These are phyloP conservation scores for Aspergillus phoenicis DNA, from an alignment of 2,329 filamentous ascomycete species.

Conservation along the genomic window DNA sequence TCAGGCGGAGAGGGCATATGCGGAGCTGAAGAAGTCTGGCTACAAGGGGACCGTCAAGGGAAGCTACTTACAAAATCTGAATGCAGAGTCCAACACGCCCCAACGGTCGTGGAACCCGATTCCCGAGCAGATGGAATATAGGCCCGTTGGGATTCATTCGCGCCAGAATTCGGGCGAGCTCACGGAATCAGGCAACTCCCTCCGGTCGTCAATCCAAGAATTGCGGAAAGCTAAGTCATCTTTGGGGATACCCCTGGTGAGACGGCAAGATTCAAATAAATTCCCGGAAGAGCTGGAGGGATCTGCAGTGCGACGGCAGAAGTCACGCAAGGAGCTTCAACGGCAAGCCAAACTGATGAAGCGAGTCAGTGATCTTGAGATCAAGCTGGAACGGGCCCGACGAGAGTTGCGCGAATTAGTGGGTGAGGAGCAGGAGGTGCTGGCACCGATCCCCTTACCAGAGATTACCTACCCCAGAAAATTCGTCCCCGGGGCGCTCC, in stretches of 20 bases:
- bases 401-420: slow-evolving; percentile 56
- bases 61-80: slow-evolving; percentile 29
- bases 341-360: slow-evolving; percentile 61
- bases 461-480: slow-evolving; percentile 35
- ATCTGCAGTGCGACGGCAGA: slow-evolving; percentile 47
- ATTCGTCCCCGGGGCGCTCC: slow-evolving; percentile 48
- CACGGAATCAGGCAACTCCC: slow-evolving; percentile 29
- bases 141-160: slow-evolving; percentile 17
- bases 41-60: slow-evolving; percentile 48
- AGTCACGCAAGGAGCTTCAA: slow-evolving; percentile 59
- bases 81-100: slow-evolving; percentile 25
- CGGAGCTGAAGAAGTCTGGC: slow-evolving; percentile 56
- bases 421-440: slow-evolving; percentile 35
- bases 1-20: slow-evolving; percentile 55
- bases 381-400: slow-evolving; percentile 58
- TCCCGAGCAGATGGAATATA: slow-evolving; percentile 35
- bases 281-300: slow-evolving; percentile 30
- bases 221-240: slow-evolving; percentile 38
- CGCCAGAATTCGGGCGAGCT: slow-evolving; percentile 19
- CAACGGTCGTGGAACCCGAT: slow-evolving; percentile 41
- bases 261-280: slow-evolving; percentile 32
- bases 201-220: slow-evolving; percentile 40
- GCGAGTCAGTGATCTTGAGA: slow-evolving; percentile 63
- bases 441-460: slow-evolving; percentile 21
- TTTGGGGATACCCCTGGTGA: slow-evolving; percentile 32